Percentiles rank a stretch among this genome's conserved stretches.
phyloP scores from a whole-genome alignment of 2,329 filamentous ascomycete genomes.

The Colletotrichum shisoi region DNA sequence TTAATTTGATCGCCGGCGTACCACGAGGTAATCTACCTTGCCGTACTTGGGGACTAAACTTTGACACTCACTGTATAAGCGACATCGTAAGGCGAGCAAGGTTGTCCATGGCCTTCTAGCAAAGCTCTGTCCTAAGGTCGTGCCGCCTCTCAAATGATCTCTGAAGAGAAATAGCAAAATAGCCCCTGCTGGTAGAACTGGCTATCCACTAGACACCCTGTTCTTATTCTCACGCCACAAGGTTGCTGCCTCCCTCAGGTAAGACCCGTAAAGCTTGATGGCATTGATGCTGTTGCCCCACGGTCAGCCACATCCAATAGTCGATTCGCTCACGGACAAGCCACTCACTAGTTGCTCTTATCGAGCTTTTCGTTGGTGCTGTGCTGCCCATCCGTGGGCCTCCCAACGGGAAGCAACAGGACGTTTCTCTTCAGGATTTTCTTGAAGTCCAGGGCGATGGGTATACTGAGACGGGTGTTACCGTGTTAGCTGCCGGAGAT shows the following conservation, averaged over 20 bases:
- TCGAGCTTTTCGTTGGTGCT: conserved; percentile 99
- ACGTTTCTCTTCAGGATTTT: conserved; percentile 98
- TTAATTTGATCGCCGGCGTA: no score
- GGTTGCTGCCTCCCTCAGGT: conserved; percentile 68
- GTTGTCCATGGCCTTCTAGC: no score
- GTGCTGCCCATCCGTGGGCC: conserved; percentile 93
- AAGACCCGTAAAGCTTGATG: conserved; percentile 91
- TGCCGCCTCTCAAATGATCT: not conserved
- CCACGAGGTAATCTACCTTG: no score
- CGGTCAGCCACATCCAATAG: not conserved
- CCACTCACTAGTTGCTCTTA: conserved; percentile 79
- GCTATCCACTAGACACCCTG: no score
- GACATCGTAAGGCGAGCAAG: no score
- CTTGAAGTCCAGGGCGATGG: conserved; percentile 96
- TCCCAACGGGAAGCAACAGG: conserved; percentile 92
- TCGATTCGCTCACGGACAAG: rapidly evolving
- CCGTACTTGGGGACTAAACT: rapidly evolving
- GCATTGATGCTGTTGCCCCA: conserved; percentile 72
- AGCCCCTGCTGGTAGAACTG: conserved; percentile 82
- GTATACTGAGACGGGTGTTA: conserved; percentile 76
- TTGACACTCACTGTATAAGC: no score
- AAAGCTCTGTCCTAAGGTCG: no score
- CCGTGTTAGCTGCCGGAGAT: not conserved
- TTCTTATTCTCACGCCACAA: conserved; percentile 9
- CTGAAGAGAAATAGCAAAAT: not conserved